These are phyloP conservation scores for Mucor mucedo DNA, from an alignment of 371 early-diverging fungal species.

Conservation along the genomic window DNA sequence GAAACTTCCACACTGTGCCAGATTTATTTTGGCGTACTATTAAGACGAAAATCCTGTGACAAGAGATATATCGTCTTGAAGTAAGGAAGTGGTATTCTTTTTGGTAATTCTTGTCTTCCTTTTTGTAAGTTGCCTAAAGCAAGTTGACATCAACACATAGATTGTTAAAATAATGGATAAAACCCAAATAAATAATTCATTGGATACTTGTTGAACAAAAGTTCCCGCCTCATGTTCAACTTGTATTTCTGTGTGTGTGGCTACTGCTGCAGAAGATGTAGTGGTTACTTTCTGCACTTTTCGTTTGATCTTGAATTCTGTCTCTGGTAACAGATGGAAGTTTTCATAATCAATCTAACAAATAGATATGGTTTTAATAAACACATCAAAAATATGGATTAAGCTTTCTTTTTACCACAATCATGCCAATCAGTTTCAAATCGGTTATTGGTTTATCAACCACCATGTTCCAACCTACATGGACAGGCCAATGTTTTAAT, in stretches of 20 bases:
- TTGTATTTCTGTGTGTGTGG: constrained; percentile 17
- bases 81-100: background rate
- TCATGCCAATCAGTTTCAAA: constrained; percentile 47
- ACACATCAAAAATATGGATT: background rate
- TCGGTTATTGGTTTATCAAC: constrained; percentile 17
- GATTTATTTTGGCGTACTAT: no score
- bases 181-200: constrained; percentile 40
- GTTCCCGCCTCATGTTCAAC: constrained; percentile 24
- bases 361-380: background rate
- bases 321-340: constrained; percentile 48
- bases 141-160: constrained; percentile 36
- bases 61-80: constrained; percentile 7
- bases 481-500: constrained; percentile 46
- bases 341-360: constrained; percentile 55
- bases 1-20: no score
- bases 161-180: constrained; percentile 26
- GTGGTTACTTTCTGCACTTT: constrained; percentile 7
- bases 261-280: background rate
- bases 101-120: constrained; percentile 5
- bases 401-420: constrained; percentile 41
- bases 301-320: constrained; percentile 35
- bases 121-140: constrained; percentile 22
- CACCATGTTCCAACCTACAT: constrained; percentile 40
- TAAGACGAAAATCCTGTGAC: background rate
- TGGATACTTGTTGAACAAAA: constrained; percentile 22